phyloP scores from a whole-genome alignment of 805 yeast genomes.

The Spathaspora sp. region DNA sequence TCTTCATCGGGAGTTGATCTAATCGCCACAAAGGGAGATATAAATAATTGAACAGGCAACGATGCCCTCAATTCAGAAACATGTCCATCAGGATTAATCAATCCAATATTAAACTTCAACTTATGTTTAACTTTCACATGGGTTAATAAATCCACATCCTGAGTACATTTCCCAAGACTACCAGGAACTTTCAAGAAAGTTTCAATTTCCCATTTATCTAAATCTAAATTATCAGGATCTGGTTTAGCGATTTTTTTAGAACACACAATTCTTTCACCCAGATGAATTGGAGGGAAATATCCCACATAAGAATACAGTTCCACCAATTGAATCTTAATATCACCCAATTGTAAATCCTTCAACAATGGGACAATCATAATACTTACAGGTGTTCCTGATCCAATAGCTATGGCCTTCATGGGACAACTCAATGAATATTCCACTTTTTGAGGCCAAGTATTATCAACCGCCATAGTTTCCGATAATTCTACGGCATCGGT shows the following conservation, averaged over 20 bases:
- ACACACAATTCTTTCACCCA: constrained; percentile 58
- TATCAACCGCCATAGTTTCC: constrained; percentile 90
- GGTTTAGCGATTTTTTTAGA: constrained; percentile 44
- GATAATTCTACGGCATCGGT: constrained; percentile 84
- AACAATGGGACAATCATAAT: constrained; percentile 72
- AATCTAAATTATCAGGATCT: constrained; percentile 39
- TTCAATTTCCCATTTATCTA: constrained; percentile 69
- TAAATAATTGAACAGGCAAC: constrained; percentile 72
- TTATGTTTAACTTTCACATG: constrained; percentile 85
- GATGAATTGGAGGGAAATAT: constrained; percentile 51
- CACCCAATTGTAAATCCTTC: constrained; percentile 78
- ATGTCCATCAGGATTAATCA: constrained; percentile 88
- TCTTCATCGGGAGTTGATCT: constrained; percentile 37
- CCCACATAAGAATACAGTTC: constrained; percentile 68
- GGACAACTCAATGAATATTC: constrained; percentile 88
- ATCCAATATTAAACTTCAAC: constrained; percentile 72
- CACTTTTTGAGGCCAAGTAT: constrained; percentile 92
- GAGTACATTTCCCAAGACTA: constrained; percentile 71
- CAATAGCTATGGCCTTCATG: constrained; percentile 84
- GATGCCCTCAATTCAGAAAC: constrained; percentile 89
- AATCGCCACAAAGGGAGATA: constrained; percentile 78
- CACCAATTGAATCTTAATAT: constrained; percentile 61
- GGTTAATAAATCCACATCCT: constrained; percentile 72
- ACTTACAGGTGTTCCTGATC: constrained; percentile 69
- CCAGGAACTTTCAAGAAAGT: constrained; percentile 65